phyloP scores from a whole-genome alignment of 768 basidiomycete genomes.

The Hortiboletus flavorubellus region DNA sequence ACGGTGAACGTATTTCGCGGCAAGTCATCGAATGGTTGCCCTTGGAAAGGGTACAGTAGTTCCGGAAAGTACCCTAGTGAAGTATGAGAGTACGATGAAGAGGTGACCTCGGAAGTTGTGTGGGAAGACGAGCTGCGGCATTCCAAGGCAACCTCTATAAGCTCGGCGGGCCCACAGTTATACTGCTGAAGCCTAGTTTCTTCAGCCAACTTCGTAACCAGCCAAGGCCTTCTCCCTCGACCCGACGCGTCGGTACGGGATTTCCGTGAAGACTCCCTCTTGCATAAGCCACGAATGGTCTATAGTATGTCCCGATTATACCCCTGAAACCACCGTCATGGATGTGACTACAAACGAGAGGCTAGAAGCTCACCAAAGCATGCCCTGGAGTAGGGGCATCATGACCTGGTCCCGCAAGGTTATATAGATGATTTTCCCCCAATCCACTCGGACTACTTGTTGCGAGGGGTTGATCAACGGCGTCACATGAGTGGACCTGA shows the following conservation, averaged over 20 bases:
- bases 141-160: conserved; percentile 9
- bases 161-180: conserved; percentile 26
- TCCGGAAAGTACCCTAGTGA: background rate
- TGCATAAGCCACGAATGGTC: conserved; percentile 26
- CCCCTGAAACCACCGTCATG: conserved; percentile 22
- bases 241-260: conserved; percentile 9
- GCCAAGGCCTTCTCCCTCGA: conserved; percentile 29
- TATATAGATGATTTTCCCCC: conserved; percentile 58
- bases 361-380: conserved; percentile 50
- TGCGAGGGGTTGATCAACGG: conserved; percentile 31
- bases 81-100: too few species aligned
- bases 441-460: conserved; percentile 45
- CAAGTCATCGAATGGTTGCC: background rate
- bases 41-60: background rate
- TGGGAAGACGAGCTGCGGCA: too few species aligned
- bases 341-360: background rate
- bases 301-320: conserved; percentile 31
- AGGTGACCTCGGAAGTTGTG: too few species aligned
- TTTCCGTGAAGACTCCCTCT: conserved; percentile 16
- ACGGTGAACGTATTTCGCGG: background rate
- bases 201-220: conserved; percentile 31
- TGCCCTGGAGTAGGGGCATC: conserved; percentile 64
- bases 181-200: conserved; percentile 28
- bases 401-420: conserved; percentile 68
- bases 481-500: conserved; percentile 25